Evolutionary conservation across 2,329 filamentous ascomycete genomes (phyloP), one percentile per base, ranked within the genome.

Genomic region (Curvularia sp.): DNA sequence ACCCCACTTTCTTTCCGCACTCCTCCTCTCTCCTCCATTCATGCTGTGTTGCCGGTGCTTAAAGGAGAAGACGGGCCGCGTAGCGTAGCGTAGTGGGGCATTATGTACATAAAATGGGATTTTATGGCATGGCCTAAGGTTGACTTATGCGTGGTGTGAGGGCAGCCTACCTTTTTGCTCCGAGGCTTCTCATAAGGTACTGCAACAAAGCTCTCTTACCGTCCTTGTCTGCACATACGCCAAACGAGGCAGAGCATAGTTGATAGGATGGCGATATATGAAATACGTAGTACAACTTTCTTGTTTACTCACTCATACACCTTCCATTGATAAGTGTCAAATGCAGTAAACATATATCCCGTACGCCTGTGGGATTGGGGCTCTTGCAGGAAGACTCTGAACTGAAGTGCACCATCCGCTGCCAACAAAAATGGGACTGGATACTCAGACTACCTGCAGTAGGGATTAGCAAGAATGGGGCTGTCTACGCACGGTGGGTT

Each of bases 1-100:
- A 66, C 64, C 64, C 64, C 64, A 66, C 64, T 65, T 57, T 65
- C 41, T 38, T 46, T 45, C 54, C 42, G 25, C 36, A 21, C 21
- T 55, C 63, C 41, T 32, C 43, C 42, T 49, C 42, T 27, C 36
- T 30, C 41, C 23, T 27, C 41, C 12, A 27, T 43, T 43, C 13
- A 15, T 9, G 21, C 12, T 25, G 9, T 38, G 34, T 28, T 42
- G n/a, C 54, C 57, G 57, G 57, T 54, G 54, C 51, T 51, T 55
- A 53, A 55, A 49, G 47, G 43, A 39, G 28, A 23, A 25, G 30
- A 36, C 52, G 52, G 57, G 41, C 57, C 53, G 52, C 30, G 23
- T 21, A 43, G 21, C 21, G 21, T 43, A 43, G 41, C 8, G 41
- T 27, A 25, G 41, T 43, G 41, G 13, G 39, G 21, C 13, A 13